Base-by-base conservation (phyloP, 257 asterid genomes). In the Scutellaria minor region DNA sequence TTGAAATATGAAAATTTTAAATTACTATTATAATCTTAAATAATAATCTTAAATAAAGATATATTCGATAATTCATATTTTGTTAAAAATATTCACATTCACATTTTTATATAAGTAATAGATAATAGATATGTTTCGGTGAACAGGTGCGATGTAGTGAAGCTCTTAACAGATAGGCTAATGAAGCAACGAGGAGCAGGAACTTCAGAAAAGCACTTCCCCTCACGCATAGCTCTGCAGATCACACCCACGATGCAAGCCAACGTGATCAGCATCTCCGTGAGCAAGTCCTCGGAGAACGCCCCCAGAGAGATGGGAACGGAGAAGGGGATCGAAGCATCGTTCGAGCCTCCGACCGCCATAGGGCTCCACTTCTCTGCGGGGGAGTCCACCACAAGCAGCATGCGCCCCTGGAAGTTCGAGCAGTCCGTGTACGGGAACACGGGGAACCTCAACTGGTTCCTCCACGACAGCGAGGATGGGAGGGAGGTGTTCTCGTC, bases 401-500 rank as follows among this genome's bases (percentile, higher is more conserved):
- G 87, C 83, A 9, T 93, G 40, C 80, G 78, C 65, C 98, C 98
- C 0, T 90, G 98, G 98, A 93, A 90, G 51, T 93, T 90, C 75
- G 97, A 90, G 81, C 97, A 89, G 35, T 89, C 96, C 1, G 95
- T 87, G 47, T 57, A 80, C 39, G 96, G 96, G 0, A 79, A 84
- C 68, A 76, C 83, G 6, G 90, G 78, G 2, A 85, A 54, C 59
- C 58, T 93, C 31, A 89, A 87, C 61, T 90, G 98, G 97, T 90
- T 83, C 52, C 88, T 93, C 5, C 97, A 93, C 60, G 98, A 90
- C 54, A 79, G 80, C 18, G 83, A 20, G 42, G 86, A 93, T 39
- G 98, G 98, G 0, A 76, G 91, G 11, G 98, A 93, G 80, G 97
- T 93, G 0, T 88, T 85, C 74, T 90, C 98, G 10, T 86, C 97